Evolutionary conservation across 805 yeast species (phyloP).

Genomic region (Teunomyces stri): DNA sequence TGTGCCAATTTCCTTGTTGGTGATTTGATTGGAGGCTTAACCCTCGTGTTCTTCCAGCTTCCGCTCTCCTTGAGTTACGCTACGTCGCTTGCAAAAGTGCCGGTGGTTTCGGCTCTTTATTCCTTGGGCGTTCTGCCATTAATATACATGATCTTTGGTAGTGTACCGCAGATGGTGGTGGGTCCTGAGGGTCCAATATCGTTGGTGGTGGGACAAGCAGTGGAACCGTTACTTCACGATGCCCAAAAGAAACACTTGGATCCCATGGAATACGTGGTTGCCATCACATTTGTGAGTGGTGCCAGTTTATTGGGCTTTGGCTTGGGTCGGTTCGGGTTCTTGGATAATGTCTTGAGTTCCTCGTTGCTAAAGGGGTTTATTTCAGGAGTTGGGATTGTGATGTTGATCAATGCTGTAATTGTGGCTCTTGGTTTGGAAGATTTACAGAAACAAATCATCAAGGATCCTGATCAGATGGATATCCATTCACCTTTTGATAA

Average conservation of each 20-base stretch:
- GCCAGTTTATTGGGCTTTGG: conserved; percentile 70
- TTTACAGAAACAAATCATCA: conserved; percentile 38
- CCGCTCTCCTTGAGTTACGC: conserved; percentile 64
- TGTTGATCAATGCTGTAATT: conserved; percentile 61
- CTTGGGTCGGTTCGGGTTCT: conserved; percentile 26
- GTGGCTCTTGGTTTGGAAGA: conserved; percentile 66
- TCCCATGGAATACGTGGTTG: conserved; percentile 55
- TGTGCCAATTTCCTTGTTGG: conserved; percentile 36
- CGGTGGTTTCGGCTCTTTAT: conserved; percentile 38
- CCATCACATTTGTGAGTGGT: conserved; percentile 75
- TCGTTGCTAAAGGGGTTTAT: conserved; percentile 43
- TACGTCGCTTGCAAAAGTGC: conserved; percentile 42
- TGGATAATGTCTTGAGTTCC: conserved; percentile 41
- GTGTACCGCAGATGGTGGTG: conserved; percentile 47
- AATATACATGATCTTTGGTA: conserved; percentile 40
- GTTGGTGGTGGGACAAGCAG: conserved; percentile 45
- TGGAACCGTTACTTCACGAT: conserved; percentile 42
- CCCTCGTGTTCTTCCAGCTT: conserved; percentile 87
- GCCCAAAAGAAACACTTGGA: conserved; percentile 27
- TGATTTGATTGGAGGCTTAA: conserved; percentile 80
- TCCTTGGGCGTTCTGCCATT: conserved; percentile 41
- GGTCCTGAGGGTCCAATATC: conserved; percentile 49
- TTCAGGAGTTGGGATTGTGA: conserved; percentile 44
- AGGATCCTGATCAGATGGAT: conserved; percentile 32
- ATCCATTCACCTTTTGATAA: conserved; percentile 68